Base-by-base conservation (phyloP, 306 rosid species). In the Alnus glutinosa region DNA sequence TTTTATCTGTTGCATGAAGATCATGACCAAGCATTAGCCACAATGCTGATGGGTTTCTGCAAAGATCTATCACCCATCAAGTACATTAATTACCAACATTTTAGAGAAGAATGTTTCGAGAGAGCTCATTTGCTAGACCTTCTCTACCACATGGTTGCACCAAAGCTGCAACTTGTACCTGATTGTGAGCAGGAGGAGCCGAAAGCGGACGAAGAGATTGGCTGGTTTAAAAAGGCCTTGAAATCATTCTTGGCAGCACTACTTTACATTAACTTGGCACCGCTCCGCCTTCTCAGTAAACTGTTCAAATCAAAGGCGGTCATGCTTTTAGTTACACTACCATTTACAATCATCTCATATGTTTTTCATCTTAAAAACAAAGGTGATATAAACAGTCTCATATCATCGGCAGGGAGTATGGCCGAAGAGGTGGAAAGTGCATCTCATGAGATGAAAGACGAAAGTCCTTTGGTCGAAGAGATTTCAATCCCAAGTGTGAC, bases 101-200 rank as follows among this genome's bases (percentile, higher is more conserved):
- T 48, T 30, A 47, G 9, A 30, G 64, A 73, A 52, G 76, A 16
- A 5, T 73, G 42, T 9, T 61, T 62, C 48, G 47, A 4, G 1
- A 59, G 32, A 28, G 15, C 79, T 4, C 79, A 75, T 75, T 48
- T 75, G 71, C 71, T 75, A 7, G 71, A 75, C 12, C 71, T 75
- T 62, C 13, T 75, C 9, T 75, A 75, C 50, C 36, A 48, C 36
- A 62, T 34, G 11, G 59, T 75, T 46, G 71, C 10, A 3, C 79
- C 70, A 5, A 59, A 23, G 0, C 28, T 46, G 9, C 57, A 44
- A 47, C 55, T 18, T 18, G 28, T 28, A 36, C 11, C 13, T n/a
- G 74, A 46, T 44, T 23, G 28, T 11, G 36, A 49, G 61, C 30
- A 28, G 15, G 62, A 72, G 19, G 14, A 5, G 57, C 50, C 36